These are phyloP conservation scores for Gracilariopsis chorda DNA, from an alignment of 23 red algal genomes.

Conservation along the genomic window DNA sequence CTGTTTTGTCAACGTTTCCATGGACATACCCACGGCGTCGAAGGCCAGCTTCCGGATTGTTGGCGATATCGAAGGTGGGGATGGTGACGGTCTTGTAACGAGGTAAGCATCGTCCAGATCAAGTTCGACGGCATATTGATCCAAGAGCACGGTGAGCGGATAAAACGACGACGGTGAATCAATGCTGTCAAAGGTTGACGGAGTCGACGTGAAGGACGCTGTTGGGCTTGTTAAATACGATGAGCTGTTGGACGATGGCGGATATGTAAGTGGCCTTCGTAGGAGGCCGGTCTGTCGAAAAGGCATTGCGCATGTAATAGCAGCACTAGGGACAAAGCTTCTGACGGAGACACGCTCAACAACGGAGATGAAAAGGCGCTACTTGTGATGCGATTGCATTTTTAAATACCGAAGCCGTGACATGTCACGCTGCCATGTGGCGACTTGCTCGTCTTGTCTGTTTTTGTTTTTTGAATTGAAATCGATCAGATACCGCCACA, in stretches of 20 bases:
- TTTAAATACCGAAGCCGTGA: too few species aligned
- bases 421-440: too few species aligned
- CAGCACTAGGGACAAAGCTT: too few species aligned
- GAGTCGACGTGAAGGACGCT: not conserved
- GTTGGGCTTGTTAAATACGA: not conserved
- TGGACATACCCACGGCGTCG: conserved; percentile 4
- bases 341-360: too few species aligned
- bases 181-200: not conserved
- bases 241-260: not conserved
- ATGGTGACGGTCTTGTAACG: not conserved
- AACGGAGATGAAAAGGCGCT: too few species aligned
- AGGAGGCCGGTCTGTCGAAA: not conserved
- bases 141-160: not conserved
- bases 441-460: too few species aligned
- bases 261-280: not conserved
- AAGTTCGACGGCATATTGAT: not conserved
- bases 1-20: not conserved
- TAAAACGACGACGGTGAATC: not conserved
- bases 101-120: not conserved
- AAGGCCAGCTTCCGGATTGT: not conserved
- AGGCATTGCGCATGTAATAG: too few species aligned
- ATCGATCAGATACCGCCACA: too few species aligned
- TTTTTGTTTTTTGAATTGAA: too few species aligned
- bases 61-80: not conserved
- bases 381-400: too few species aligned